Conservation (phyloP, 352 stramenopile genomes). For the Thalassiosira hispida region DNA sequence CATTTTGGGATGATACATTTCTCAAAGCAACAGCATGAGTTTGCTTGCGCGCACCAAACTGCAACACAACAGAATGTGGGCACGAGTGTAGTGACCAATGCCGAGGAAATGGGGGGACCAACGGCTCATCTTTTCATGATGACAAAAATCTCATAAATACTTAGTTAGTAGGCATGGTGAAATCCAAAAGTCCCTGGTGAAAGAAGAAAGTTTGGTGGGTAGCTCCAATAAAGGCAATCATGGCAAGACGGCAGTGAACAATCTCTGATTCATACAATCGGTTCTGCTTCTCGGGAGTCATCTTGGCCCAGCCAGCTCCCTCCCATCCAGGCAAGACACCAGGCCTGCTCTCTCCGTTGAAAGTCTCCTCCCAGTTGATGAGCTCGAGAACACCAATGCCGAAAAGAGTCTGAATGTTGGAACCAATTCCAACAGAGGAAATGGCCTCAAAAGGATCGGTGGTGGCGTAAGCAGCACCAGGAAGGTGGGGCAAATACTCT, state of each 20-base stretch:
- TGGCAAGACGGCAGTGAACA: constrained; percentile 83
- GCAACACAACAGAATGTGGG: constrained; percentile 2
- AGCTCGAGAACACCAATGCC: constrained; percentile 58
- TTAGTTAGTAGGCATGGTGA: constrained; percentile 36
- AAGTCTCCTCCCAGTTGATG: constrained; percentile 67
- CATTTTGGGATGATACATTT: constrained; percentile 6
- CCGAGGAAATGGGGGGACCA: not conserved
- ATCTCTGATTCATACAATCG: constrained; percentile 72
- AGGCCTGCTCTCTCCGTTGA: constrained; percentile 67
- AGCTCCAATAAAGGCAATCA: constrained; percentile 84
- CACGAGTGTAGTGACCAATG: not conserved
- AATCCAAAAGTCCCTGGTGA: constrained; percentile 72
- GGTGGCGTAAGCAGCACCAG: constrained; percentile 75
- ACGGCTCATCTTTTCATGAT: not conserved
- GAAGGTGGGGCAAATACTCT: constrained; percentile 76
- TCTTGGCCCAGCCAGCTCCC: constrained; percentile 50
- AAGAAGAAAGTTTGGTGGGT: constrained; percentile 83
- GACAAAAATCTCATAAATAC: not conserved
- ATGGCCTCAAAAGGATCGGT: constrained; percentile 78
- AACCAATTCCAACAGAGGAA: constrained; percentile 70
- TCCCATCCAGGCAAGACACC: constrained; percentile 72
- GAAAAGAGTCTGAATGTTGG: constrained; percentile 82
- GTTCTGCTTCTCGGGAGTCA: constrained; percentile 47
- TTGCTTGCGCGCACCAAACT: not conserved
- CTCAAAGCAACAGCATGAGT: constrained; percentile 1